Evolutionary conservation across 1,284 basidiomycete species (phyloP), one percentile per base, ranked within the genome.

Genomic region (Leccinum fallax): DNA sequence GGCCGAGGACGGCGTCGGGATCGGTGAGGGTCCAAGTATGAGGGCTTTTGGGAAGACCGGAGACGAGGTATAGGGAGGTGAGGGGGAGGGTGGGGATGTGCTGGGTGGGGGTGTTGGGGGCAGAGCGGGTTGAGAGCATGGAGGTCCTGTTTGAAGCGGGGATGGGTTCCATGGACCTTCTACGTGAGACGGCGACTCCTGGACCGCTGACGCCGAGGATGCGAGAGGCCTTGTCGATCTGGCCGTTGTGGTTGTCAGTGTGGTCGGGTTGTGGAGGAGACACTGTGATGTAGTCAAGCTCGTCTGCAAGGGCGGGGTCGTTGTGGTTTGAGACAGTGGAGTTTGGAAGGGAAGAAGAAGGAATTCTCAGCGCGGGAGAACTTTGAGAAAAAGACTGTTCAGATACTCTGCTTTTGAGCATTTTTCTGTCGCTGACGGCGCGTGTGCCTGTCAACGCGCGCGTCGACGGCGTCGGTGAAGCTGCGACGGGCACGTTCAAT

Each of bases 11-110:
- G 5, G 93, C 86, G 74, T 97, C 95, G 4, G 90, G 88, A 76
- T 98, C 95, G 0, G 94, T 91, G 48, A 96, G 83, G 2, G 94
- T 94, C 96, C 96, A 98, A n/a, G 91, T 93, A 73, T 93, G 89
- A 2, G 92, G 90, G 36, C 87, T 88, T 74, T 93, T 93, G 28
- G 92, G 91, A 52, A 93, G 83, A 28, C 91, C 91, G 4, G 89
- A 92, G 34, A 93, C 92, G 67, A 93, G 89, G 74, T 93, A 93
- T 66, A 93, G 85, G 32, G 88, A 91, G 2, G 92, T 88, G 63
- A 93, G 85, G 34, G 91, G 90, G 53, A 88, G 80, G 36, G 87
- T 85, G 13, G 90, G 87, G n/a, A 80, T 69, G 73, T 84, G 79
- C 54, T 73, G 74, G 5, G 77, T 70, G 65, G 85, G 77, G 0